Base-by-base conservation (phyloP, 306 rosid species). In the Parietaria judaica region DNA sequence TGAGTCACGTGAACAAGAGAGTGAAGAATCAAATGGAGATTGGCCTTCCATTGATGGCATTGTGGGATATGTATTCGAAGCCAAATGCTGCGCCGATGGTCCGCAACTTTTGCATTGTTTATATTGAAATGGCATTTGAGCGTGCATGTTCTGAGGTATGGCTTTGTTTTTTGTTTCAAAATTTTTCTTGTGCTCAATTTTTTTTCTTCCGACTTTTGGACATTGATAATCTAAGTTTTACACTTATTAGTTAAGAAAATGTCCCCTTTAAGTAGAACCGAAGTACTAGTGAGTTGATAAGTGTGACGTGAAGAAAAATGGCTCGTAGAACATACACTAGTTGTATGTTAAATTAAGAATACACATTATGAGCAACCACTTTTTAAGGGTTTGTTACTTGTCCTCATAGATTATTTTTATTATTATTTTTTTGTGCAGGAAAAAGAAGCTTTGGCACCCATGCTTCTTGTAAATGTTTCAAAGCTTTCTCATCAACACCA, bases 1-100 rank as follows among this genome's bases (percentile, higher is more conserved):
- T 92, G 86, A 86, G 92, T 74, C 98, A 91, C n/a, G 88, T 91
- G 51, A 91, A 91, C 83, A 88, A 91, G 83, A 82, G 98, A 80
- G 98, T 91, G 72, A 91, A 91, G 74, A 95, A 83, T 39, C 95
- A 83, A 61, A 78, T 84, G 53, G 82, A 78, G 61, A 88, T 91
- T 82, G 96, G 92, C 61, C 69, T 91, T 51, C 98, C 98, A 14
- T 79, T 88, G 76, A 57, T 51, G 6, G 98, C 83, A 71, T 67
- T 91, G 51, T 91, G 98, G 98, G 80, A 67, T 62, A 58, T 91
- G 64, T 91, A 88, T 69, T 78, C 86, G 3, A 88, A 77, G 65
- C 72, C 78, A 47, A 75, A 58, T 72, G 74, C 88, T 66, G 76
- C 75, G 56, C 81, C 96, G 4, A 91, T 88, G 69, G 94, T 91